phyloP scores from a whole-genome alignment of 1,284 basidiomycete species.

The Marasmius tenuissimus region DNA sequence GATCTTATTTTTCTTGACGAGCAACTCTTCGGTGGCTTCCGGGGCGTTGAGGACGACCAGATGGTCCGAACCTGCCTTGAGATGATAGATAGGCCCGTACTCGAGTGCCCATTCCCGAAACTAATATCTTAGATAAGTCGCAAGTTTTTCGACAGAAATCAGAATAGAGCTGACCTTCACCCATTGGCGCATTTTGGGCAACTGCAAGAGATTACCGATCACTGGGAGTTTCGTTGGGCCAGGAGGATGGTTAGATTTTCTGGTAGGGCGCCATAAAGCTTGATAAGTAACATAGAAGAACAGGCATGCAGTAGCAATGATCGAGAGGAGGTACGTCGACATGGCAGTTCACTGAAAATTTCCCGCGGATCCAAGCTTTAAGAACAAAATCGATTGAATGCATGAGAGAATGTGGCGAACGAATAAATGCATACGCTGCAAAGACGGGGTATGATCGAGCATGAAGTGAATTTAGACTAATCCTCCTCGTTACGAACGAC shows the following conservation, averaged over 20 bases:
- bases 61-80: conserved; percentile 27
- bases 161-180: neutral
- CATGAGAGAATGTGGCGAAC: too few species aligned
- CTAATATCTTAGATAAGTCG: conserved; percentile 9
- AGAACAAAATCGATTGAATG: too few species aligned
- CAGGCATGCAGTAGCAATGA: too few species aligned
- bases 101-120: conserved; percentile 27
- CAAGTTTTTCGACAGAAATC: neutral
- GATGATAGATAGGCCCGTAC: conserved; percentile 27
- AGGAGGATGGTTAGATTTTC: neutral
- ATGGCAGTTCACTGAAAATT: too few species aligned
- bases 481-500: too few species aligned
- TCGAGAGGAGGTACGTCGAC: too few species aligned
- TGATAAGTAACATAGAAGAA: too few species aligned
- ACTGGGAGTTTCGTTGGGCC: neutral
- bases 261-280: too few species aligned
- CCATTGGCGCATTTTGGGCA: conserved; percentile 8
- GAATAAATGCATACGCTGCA: too few species aligned
- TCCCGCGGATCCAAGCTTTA: too few species aligned
- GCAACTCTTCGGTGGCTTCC: conserved; percentile 30
- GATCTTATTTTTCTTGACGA: conserved; percentile 28
- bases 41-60: conserved; percentile 33
- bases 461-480: too few species aligned
- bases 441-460: too few species aligned
- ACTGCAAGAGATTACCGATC: neutral